A percentile compares a stretch with the other conserved stretches of the same genome.
Conservation (phyloP, 2,329 filamentous ascomycete genomes). For the Ophiosphaerella narmari region DNA sequence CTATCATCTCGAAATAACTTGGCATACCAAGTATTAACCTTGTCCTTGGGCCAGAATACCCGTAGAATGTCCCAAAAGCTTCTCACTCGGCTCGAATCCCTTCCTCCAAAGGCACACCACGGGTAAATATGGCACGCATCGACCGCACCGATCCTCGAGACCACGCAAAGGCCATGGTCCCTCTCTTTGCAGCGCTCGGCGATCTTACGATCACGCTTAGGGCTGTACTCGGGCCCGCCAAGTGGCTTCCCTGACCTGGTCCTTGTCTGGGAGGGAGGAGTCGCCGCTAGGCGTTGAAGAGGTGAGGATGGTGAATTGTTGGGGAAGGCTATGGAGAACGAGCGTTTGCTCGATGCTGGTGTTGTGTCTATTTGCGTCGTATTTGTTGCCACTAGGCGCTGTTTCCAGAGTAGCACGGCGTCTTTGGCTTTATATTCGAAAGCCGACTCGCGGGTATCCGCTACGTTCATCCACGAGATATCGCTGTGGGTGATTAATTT, state of each 20-base stretch:
- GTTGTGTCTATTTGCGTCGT: slow-evolving; percentile 1
- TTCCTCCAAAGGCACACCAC: slow-evolving; percentile 17
- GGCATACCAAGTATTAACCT: slow-evolving; percentile 8
- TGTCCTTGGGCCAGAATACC: slow-evolving; percentile 10
- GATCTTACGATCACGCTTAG: slow-evolving; percentile 7
- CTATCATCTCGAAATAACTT: no score
- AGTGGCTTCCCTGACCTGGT: slow-evolving; percentile 12
- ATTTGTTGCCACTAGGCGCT: background rate
- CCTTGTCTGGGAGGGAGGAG: slow-evolving; percentile 1
- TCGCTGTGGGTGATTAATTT: background rate
- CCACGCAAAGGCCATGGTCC: slow-evolving; percentile 15
- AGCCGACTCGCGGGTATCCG: background rate
- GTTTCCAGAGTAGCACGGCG: background rate
- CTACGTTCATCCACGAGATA: slow-evolving; percentile 1
- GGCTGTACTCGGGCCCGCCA: slow-evolving; percentile 10
- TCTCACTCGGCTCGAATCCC: slow-evolving; percentile 1
- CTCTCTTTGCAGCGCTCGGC: slow-evolving; percentile 14
- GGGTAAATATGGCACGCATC: slow-evolving; percentile 24
- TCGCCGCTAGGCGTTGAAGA: background rate
- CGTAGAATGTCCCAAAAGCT: slow-evolving; percentile 10
- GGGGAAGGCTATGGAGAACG: background rate
- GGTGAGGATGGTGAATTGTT: no score
- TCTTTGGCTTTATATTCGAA: slow-evolving; percentile 2
- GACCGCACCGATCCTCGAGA: slow-evolving; percentile 16
- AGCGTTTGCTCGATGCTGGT: slow-evolving; percentile 2